phyloP scores from a whole-genome alignment of 129 eudicot genomes.

The Arctium minus region DNA sequence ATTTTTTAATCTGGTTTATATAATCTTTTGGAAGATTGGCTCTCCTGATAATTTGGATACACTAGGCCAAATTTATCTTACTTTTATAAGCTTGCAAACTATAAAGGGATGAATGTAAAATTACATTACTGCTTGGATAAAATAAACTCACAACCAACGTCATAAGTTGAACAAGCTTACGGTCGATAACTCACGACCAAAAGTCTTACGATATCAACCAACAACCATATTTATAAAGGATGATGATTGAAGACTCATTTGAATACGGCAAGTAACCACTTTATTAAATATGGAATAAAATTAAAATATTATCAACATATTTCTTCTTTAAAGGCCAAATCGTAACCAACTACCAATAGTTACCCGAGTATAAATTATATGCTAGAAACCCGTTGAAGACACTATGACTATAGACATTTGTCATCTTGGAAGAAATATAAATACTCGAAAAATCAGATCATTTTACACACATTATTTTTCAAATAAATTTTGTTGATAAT shows the following conservation, averaged over 20 bases:
- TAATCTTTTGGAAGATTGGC: background rate
- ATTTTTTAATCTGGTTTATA: no score
- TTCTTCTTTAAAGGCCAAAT: background rate
- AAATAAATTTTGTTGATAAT: no score
- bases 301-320: background rate
- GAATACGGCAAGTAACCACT: background rate
- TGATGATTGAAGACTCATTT: background rate
- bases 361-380: background rate
- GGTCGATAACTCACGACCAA: background rate
- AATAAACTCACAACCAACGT: background rate
- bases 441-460: background rate
- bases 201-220: background rate
- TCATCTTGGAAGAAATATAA: background rate
- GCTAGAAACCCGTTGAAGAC: no score
- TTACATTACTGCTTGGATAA: background rate
- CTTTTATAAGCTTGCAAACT: background rate
- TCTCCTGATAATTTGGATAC: no score
- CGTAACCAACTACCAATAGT: background rate
- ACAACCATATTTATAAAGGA: background rate
- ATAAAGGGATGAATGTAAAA: background rate
- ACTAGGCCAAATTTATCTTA: background rate
- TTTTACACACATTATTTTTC: background rate
- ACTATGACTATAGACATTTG: no score
- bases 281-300: background rate
- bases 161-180: background rate